A percentile compares a stretch with the other conserved stretches of the same genome.
These are phyloP conservation scores for Cupressus sempervirens DNA, from an alignment of 75 land plant genomes.

Conservation along the genomic window DNA sequence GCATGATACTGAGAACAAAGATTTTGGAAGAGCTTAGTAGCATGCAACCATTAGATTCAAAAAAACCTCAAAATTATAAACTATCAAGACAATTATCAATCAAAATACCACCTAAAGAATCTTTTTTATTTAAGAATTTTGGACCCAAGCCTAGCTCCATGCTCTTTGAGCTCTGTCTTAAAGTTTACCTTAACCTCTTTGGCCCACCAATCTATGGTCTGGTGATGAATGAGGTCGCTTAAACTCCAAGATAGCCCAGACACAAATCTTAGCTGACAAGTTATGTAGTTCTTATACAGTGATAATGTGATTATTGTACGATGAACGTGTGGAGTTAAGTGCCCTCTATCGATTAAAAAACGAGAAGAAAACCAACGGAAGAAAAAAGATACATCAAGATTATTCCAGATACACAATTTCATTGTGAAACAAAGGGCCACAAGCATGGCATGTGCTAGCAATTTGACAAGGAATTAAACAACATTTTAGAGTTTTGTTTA, in stretches of 20 bases:
- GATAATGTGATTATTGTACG: background rate
- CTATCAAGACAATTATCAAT: background rate
- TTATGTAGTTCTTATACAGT: background rate
- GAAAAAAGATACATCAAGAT: background rate
- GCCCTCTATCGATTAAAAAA: background rate
- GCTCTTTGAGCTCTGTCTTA: background rate
- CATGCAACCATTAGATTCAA: background rate
- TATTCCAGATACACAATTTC: background rate
- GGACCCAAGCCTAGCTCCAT: background rate
- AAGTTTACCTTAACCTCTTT: background rate
- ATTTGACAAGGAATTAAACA: background rate
- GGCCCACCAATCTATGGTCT: background rate
- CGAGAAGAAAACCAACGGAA: background rate
- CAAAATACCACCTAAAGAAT: background rate
- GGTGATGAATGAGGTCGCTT: background rate
- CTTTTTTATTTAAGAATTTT: background rate
- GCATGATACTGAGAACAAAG: background rate
- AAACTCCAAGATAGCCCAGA: background rate
- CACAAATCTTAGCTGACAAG: background rate
- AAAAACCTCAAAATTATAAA: background rate
- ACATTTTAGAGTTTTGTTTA: background rate
- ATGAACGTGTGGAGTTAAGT: background rate
- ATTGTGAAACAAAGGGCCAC: background rate
- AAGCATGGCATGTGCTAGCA: background rate
- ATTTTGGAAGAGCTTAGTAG: background rate